A percentile compares a stretch with the other conserved stretches of the same genome.
These are phyloP conservation scores for Boletales sp. DNA, from an alignment of 768 basidiomycete species.

Conservation along the genomic window DNA sequence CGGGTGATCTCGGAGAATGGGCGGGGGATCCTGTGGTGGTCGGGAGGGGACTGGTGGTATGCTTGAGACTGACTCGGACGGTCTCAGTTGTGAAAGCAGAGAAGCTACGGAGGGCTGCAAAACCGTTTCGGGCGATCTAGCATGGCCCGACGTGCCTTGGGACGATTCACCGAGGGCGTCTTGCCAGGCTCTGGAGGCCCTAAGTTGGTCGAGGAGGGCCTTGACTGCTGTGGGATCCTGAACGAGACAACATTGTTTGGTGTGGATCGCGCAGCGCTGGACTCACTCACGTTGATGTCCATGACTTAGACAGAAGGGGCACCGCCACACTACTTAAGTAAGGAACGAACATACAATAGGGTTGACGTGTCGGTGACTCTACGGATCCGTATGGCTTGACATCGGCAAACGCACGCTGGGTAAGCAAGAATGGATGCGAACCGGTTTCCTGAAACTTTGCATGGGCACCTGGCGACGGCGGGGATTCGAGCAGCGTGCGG, in stretches of 20 bases:
- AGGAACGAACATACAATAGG: no score
- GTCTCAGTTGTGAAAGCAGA: conserved; percentile 58
- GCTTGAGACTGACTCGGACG: conserved; percentile 23
- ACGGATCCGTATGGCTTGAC: background rate
- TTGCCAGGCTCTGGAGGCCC: conserved; percentile 68
- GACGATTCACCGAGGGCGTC: conserved; percentile 31
- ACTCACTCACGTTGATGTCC: conserved; percentile 64
- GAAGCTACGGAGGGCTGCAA: conserved; percentile 50
- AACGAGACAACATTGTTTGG: background rate
- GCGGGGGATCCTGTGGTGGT: conserved; percentile 13
- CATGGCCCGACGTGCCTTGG: conserved; percentile 1
- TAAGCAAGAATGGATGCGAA: no score
- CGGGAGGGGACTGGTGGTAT: conserved; percentile 8
- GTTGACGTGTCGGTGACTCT: background rate
- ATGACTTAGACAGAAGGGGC: background rate
- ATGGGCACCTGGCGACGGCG: no score
- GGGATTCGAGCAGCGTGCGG: no score
- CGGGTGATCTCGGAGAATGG: conserved; percentile 6
- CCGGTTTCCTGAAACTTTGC: no score
- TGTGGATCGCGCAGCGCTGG: background rate
- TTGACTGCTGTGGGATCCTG: conserved; percentile 67
- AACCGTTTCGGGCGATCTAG: background rate
- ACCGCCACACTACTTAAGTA: background rate
- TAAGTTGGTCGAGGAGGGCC: conserved; percentile 67
- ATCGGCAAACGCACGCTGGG: no score